Percentiles rank a stretch among this genome's conserved stretches.
Evolutionary conservation across 2,329 filamentous ascomycete genomes (phyloP).

Genomic region (Pseudonectria buxi): DNA sequence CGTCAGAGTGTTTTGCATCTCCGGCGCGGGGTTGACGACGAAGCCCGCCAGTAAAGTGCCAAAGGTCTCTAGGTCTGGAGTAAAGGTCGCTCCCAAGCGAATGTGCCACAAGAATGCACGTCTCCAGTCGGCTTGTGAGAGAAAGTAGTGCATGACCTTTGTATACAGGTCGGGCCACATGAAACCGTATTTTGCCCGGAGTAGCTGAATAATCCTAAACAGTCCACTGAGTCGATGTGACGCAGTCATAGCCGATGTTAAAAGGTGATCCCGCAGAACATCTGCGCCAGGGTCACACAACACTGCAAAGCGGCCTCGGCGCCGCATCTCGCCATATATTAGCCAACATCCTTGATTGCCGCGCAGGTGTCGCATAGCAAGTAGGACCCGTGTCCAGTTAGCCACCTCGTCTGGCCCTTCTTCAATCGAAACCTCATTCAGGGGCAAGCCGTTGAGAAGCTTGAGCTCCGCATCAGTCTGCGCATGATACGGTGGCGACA

Average conservation of each 20-base stretch:
- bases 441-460: not conserved
- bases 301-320: conserved; percentile 9
- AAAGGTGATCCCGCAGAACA: conserved; percentile 22
- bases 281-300: conserved; percentile 18
- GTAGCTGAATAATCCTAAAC: conserved; percentile 22
- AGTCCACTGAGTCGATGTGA: conserved; percentile 19
- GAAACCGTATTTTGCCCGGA: conserved; percentile 31
- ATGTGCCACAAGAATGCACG: conserved; percentile 42
- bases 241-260: conserved; percentile 23
- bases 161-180: conserved; percentile 46
- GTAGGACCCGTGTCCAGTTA: conserved; percentile 14
- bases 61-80: conserved; percentile 35
- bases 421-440: conserved; percentile 1
- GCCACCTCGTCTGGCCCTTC: conserved; percentile 8
- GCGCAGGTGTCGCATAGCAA: conserved; percentile 12
- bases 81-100: conserved; percentile 36
- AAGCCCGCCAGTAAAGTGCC: conserved; percentile 37
- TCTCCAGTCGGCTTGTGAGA: conserved; percentile 32
- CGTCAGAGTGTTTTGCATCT: conserved; percentile 34
- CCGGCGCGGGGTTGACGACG: conserved; percentile 29
- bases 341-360: conserved; percentile 23
- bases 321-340: conserved; percentile 17
- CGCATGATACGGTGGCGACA: not conserved
- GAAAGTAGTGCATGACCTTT: conserved; percentile 37
- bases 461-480: not conserved